Evolutionary conservation across 2,329 filamentous ascomycete genomes (phyloP).

Genomic region (Xylariales sp.): DNA sequence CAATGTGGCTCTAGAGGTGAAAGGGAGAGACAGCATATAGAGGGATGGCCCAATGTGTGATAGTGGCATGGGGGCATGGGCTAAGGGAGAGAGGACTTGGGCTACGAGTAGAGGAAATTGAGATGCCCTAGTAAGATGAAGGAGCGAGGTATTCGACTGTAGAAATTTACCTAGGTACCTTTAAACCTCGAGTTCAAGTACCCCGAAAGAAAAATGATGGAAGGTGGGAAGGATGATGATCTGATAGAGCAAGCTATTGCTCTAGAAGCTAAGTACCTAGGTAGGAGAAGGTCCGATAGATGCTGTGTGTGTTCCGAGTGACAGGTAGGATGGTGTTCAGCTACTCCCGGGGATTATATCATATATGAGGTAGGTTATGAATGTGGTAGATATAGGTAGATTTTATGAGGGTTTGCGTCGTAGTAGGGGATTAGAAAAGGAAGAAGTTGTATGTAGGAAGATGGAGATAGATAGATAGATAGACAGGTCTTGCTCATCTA

Average conservation of each 20-base stretch:
- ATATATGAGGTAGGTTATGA: no score
- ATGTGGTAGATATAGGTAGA: background rate
- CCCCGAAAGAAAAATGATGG: background rate
- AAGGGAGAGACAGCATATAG: background rate
- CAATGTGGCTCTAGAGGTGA: background rate
- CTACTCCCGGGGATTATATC: background rate
- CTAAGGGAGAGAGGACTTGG: background rate
- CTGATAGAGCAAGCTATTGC: background rate
- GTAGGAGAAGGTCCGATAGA: conserved; percentile 13
- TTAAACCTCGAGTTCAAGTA: background rate
- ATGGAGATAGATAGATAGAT: no score
- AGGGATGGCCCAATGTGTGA: background rate
- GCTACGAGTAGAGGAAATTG: no score
- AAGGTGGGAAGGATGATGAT: conserved; percentile 1
- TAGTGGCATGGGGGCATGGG: background rate
- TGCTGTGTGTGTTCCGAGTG: conserved; percentile 1
- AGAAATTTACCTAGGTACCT: background rate
- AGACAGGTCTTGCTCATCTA: background rate
- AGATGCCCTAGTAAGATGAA: conserved; percentile 5
- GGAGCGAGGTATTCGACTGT: conserved; percentile 11
- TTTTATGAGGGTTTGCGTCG: background rate
- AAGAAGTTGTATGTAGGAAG: no score
- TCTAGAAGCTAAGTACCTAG: background rate
- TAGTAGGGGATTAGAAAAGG: no score
- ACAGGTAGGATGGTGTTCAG: background rate